Percentiles rank a stretch among this genome's conserved stretches.
Evolutionary conservation across 192 early-diverging fungal species (phyloP).

Genomic region (Phlyctochytrium arcticum): DNA sequence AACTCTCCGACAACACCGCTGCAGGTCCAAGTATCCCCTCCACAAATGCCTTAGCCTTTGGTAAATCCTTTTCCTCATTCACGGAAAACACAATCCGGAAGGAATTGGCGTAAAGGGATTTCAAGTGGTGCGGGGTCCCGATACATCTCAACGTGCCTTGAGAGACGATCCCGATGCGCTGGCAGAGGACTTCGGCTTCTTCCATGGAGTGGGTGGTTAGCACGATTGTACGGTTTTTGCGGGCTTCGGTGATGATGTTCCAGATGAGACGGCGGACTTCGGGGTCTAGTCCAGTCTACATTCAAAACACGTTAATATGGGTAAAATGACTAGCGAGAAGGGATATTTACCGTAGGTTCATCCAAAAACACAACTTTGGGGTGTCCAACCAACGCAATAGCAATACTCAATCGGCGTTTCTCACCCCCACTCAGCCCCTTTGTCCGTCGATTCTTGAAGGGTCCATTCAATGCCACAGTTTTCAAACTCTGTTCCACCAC

Average conservation of each 20-base stretch:
- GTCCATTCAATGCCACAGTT: conserved; percentile 47
- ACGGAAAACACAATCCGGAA: conserved; percentile 3
- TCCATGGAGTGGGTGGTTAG: conserved; percentile 76
- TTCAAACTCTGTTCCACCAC: conserved; percentile 43
- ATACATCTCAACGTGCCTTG: conserved; percentile 64
- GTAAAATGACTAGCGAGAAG: not conserved
- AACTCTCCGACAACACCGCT: conserved; percentile 29
- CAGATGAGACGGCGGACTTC: conserved; percentile 71
- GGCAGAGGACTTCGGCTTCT: conserved; percentile 71
- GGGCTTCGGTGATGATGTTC: conserved; percentile 59
- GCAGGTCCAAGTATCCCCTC: conserved; percentile 47
- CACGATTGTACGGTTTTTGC: conserved; percentile 59
- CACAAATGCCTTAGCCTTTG: conserved; percentile 40
- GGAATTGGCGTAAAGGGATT: conserved; percentile 47
- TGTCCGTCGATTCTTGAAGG: conserved; percentile 50
- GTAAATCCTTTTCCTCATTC: not conserved
- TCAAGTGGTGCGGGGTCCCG: conserved; percentile 54
- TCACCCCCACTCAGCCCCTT: conserved; percentile 72
- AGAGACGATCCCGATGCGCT: conserved; percentile 73
- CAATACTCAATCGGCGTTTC: conserved; percentile 70
- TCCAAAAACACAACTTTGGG: conserved; percentile 72
- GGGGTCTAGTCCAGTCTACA: conserved; percentile 66
- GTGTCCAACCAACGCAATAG: conserved; percentile 66
- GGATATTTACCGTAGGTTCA: conserved; percentile 59
- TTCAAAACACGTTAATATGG: not conserved